phyloP scores from a whole-genome alignment of 2,329 filamentous ascomycete species.

The Ceratocystis destructans region DNA sequence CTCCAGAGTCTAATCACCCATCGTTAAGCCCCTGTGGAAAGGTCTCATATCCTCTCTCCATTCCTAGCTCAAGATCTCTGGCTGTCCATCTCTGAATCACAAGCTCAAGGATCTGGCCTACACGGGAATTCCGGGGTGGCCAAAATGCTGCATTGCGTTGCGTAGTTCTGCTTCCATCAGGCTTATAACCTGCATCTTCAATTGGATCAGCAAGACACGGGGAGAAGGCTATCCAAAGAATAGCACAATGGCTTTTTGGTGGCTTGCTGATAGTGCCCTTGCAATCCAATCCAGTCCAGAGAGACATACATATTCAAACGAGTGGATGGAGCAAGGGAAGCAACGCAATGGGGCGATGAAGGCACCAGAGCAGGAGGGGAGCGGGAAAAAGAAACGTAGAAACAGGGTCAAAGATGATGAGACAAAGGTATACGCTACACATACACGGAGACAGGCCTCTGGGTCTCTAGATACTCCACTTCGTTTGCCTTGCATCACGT shows the following conservation, averaged over 20 bases:
- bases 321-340: background rate
- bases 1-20: background rate
- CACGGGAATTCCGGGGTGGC: background rate
- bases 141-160: background rate
- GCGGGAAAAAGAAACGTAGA: background rate
- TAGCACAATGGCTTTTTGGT: background rate
- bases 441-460: background rate
- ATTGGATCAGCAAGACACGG: background rate
- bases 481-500: constrained; percentile 1
- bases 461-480: background rate
- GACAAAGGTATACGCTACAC: background rate
- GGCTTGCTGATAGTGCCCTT: constrained; percentile 8
- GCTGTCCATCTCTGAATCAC: background rate
- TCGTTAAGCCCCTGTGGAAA: background rate
- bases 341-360: background rate
- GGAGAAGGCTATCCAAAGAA: background rate
- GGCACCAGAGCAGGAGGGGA: background rate
- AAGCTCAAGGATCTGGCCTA: background rate
- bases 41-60: background rate
- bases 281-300: constrained; percentile 3
- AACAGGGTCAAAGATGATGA: constrained; percentile 2
- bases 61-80: background rate
- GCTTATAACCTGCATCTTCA: background rate
- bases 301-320: background rate
- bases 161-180: background rate